Evolutionary conservation across 2,329 filamentous ascomycete genomes (phyloP), one percentile per base, ranked within the genome.

Genomic region (Exutisphaerella laricina): DNA sequence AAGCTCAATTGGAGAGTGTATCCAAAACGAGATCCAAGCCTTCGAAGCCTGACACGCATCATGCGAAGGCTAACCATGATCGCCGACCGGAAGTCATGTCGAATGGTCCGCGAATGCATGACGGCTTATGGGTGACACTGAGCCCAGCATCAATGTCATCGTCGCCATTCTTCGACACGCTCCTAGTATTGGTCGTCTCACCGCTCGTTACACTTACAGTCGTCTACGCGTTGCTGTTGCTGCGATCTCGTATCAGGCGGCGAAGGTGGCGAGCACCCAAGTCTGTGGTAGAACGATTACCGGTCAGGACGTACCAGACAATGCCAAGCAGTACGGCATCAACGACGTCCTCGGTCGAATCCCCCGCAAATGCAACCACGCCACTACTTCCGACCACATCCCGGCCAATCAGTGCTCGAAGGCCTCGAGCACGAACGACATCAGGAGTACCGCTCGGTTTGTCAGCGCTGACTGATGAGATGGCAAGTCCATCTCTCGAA

Each of bases 221-320:
- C 4, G 90, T 98, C 2, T 97, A 97, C 60, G 84, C 87, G 9
- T 74, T 97, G 8, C 74, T 97, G 4, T 77, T 97, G 29, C 72
- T 97, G 26, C 83, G 92, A 41, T 89, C 89, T 34, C 84, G 89
- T 46, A 94, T 96, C 55, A 82, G 90, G 38, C 79, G 90, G 46
- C 79, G 90, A 50, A 79, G 90, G 55, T 98, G 92, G 90, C 80
- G 92, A 57, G 92, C 92, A n/a, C 92, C 92, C 4, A 98, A 98
- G 66, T 94, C 88, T 1, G 82, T 98, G 1, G 89, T 98, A 13
- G 89, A 96, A 55, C 82, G 85, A 45, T 75, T 98, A n/a, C 92
- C 92, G 2, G 88, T 98, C 10, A 82, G 90, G 46, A 97, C 89
- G 0, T 98, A 96, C 60, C 89, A 94, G 58, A 94, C 89, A 0